phyloP scores from a whole-genome alignment of 1,284 basidiomycete genomes.

The Ganoderma boninense region DNA sequence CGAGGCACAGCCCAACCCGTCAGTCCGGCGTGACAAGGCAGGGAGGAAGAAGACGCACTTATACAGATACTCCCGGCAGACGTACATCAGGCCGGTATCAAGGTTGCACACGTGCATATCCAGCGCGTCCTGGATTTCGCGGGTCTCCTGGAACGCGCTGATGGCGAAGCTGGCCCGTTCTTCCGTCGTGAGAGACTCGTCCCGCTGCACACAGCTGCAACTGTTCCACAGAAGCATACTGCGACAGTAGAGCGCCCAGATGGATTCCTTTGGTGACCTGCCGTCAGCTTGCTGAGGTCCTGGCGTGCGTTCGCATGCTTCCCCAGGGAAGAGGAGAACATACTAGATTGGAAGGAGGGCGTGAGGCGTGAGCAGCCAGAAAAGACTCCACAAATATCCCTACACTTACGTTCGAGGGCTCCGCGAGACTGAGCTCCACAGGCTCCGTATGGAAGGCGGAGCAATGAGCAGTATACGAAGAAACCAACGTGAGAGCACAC shows the following conservation, averaged over 20 bases:
- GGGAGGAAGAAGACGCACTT: slow-evolving; percentile 59
- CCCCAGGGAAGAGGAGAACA: slow-evolving; percentile 66
- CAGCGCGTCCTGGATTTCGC: slow-evolving; percentile 69
- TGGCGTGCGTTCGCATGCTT: slow-evolving; percentile 60
- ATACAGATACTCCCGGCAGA: slow-evolving; percentile 74
- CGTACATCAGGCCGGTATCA: slow-evolving; percentile 71
- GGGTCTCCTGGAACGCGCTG: slow-evolving; percentile 68
- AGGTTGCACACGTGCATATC: slow-evolving; percentile 73
- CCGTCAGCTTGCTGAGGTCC: slow-evolving; percentile 45
- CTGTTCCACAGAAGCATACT: slow-evolving; percentile 82
- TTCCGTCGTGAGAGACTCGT: slow-evolving; percentile 51
- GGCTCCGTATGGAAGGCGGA: slow-evolving; percentile 67
- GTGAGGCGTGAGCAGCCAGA: slow-evolving; percentile 8
- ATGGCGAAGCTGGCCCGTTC: slow-evolving; percentile 66
- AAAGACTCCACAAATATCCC: slow-evolving; percentile 11
- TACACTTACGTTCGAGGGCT: slow-evolving; percentile 68
- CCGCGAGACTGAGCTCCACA: slow-evolving; percentile 61
- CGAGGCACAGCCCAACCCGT: slow-evolving; percentile 15
- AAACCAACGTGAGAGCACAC: slow-evolving; percentile 72
- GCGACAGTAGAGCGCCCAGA: slow-evolving; percentile 83
- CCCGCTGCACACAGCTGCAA: slow-evolving; percentile 57
- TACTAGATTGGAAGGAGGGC: slow-evolving; percentile 45
- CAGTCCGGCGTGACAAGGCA: slow-evolving; percentile 25
- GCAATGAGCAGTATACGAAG: slow-evolving; percentile 71
- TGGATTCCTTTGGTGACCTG: slow-evolving; percentile 70